Evolutionary conservation across 2,329 filamentous ascomycete genomes (phyloP), one percentile per base, ranked within the genome.

Genomic region (Penicillium sp.): DNA sequence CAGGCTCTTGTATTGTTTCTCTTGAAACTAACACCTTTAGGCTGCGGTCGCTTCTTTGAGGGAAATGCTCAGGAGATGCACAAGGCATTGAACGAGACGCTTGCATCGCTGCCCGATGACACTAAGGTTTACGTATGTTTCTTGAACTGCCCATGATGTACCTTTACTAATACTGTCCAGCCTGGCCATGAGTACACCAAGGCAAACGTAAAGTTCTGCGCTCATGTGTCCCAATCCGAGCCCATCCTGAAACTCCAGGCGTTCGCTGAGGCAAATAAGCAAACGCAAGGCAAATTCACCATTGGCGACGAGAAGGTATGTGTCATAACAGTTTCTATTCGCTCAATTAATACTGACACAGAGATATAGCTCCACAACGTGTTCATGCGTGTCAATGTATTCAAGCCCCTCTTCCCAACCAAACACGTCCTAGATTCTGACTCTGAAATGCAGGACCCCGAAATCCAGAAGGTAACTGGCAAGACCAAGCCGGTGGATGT

Each of bases 111-210:
- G 49, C 93, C 94, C 0, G 88, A 96, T 62, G 91, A 97, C 64
- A 97, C 94, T 1, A 88, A 88, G 59, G 90, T 99, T 59, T 99
- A 90, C 69, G 89, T 93, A 74, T 68, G 86, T 78, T 43, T 18
- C 17, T 15, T 33, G 10, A 7, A 7, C n/a, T 15, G 4, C 21
- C 7, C 21, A 17, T n/a, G 10, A 10, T 3, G 12, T 34, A n/a
- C 20, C 12, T 32, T 7, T 30, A 39, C 58, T 59, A 18, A 57
- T 48, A 17, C 9, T 7, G 13, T 51, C 18, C 55, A 93, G 87
- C 92, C 93, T 15, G 94, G 94, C 3, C 94, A 99, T 66, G 94
- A 97, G 73, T 99, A 99, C 76, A 99, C 94, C n/a, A 96, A 94
- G 74, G 83, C 88, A 45, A 99, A 99, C 67, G 91, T 94, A 65